Percentiles rank a stretch among this genome's conserved stretches.
Evolutionary conservation across 257 asterid species (phyloP).

Genomic region (Oldenlandia corymbosa): DNA sequence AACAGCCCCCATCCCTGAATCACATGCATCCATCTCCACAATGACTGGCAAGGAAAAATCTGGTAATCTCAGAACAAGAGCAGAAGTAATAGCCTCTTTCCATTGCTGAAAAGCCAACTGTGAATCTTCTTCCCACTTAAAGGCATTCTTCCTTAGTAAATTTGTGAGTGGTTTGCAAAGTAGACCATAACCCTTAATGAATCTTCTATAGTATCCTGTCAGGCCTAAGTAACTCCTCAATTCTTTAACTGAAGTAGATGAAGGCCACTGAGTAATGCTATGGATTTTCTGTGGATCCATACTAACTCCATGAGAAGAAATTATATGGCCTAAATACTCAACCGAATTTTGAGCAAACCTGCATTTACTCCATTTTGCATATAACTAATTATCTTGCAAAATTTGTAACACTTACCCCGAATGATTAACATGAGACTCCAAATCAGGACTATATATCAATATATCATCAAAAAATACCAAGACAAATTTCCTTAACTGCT

Average conservation of each 20-base stretch:
- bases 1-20: neutral
- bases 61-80: neutral
- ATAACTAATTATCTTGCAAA: neutral
- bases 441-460: neutral
- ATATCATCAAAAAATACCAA: neutral
- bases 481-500: neutral
- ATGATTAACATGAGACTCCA: neutral
- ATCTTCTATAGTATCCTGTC: neutral
- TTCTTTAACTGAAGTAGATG: neutral
- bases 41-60: neutral
- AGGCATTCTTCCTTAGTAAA: neutral
- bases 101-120: too few relatives aligned
- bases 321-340: too few relatives aligned
- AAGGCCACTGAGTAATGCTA: neutral
- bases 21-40: neutral
- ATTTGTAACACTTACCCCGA: neutral
- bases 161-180: neutral
- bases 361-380: too few relatives aligned
- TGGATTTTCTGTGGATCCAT: neutral
- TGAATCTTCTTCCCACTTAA: neutral
- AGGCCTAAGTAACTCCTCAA: neutral
- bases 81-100: neutral
- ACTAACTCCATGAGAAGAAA: neutral
- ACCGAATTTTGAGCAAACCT: too few relatives aligned
- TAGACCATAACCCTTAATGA: neutral